Percentiles rank a stretch among this genome's conserved stretches.
Evolutionary conservation across 1,284 basidiomycete species (phyloP).

Genomic region (Ustilago lituana): DNA sequence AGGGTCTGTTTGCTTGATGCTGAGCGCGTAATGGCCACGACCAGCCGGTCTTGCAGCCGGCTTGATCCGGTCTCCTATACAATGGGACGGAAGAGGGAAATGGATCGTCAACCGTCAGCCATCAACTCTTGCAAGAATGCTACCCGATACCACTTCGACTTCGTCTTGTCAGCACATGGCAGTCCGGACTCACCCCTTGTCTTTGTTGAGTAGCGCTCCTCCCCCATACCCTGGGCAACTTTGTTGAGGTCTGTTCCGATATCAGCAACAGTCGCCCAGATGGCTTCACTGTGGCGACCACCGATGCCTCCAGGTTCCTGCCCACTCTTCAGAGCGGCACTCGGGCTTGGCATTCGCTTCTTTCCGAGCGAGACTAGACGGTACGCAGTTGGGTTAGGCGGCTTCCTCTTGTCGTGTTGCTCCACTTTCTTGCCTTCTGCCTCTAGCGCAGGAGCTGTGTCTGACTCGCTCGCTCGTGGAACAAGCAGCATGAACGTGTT

Average conservation of each 20-base stretch:
- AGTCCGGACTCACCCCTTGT: constrained; percentile 29
- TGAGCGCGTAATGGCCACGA: constrained; percentile 50
- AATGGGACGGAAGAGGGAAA: neutral
- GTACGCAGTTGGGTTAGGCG: constrained; percentile 43
- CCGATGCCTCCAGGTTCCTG: constrained; percentile 52
- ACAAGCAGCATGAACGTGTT: constrained; percentile 51
- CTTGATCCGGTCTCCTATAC: constrained; percentile 43
- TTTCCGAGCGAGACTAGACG: constrained; percentile 51
- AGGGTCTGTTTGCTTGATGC: constrained; percentile 43
- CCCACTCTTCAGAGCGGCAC: constrained; percentile 41
- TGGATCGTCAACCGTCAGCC: no score
- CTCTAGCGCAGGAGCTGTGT: constrained; percentile 28
- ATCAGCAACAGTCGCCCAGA: constrained; percentile 52
- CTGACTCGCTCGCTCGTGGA: constrained; percentile 40
- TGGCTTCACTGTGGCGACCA: constrained; percentile 49
- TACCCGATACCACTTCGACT: no score
- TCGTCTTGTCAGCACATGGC: no score
- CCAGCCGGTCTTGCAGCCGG: constrained; percentile 47
- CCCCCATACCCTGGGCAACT: constrained; percentile 29
- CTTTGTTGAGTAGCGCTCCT: constrained; percentile 49
- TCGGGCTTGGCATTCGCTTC: constrained; percentile 52
- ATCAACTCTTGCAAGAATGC: neutral
- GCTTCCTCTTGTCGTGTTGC: constrained; percentile 33
- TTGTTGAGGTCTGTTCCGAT: constrained; percentile 38
- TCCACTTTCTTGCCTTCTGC: constrained; percentile 6